Base-by-base conservation (phyloP, 2,329 filamentous ascomycete species). In the Dothiorella sarmentorum region DNA sequence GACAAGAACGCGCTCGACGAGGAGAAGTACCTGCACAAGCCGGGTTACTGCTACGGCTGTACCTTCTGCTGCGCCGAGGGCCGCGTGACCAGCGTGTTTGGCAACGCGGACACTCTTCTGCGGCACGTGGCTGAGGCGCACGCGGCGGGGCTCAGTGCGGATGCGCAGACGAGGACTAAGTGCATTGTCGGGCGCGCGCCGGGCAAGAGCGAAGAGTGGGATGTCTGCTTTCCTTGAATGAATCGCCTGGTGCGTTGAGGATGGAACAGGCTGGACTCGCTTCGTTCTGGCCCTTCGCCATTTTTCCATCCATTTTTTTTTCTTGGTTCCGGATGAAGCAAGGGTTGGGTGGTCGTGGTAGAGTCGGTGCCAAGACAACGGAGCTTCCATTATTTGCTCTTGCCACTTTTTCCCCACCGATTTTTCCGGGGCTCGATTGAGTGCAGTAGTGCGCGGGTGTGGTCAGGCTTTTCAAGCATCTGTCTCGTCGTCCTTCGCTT, bases 71-170 rank as follows among this genome's bases (percentile, higher is more conserved):
- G 61, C 22, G 49, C 65, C 0, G 68, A 73, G 56, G 66, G 67
- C 2, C 68, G 62, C 6, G 66, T 67, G 7, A 70, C 69, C 22
- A 66, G 67, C 3, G 66, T 74, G 3, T 74, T 68, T 63, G 72
- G 71, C 1, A 70, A 69, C 49, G 69, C 74, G 15, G 72, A 71
- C 60, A 72, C 68, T 47, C 65, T 76, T 22, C 71, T 76, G 67
- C 68, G 68, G 47, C 75, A 76, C 62, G 64, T 77, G 10, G 63
- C 66, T 0, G 58, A 68, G 17, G 69, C 69, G 33, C 75, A 77
- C 64, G 68, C 66, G 13, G 61, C 66, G 11, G 33, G 62, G 51
- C 33, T 71, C 68, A 63, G 65, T 47, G 61, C 67, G 61, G 60
- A 67, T 60, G 64, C 66, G 17, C 49, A 44, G 60, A 58, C 55